Evolutionary conservation across 2,329 filamentous ascomycete genomes (phyloP).

Genomic region (Botrytis elliptica): DNA sequence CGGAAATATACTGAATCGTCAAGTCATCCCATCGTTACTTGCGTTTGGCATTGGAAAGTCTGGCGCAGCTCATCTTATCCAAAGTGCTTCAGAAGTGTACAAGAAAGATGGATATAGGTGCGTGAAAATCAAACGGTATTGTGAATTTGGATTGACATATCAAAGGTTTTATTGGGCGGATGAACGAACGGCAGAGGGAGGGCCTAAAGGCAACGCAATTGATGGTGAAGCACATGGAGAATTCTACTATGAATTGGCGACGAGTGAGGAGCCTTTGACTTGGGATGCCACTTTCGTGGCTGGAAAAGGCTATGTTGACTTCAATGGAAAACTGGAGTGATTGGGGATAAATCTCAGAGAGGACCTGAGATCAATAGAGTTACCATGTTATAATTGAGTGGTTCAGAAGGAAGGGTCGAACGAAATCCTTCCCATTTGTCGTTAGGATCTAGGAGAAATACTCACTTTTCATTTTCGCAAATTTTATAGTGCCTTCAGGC

Average conservation of each 20-base stretch:
- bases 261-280: constrained; percentile 42
- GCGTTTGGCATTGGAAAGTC: constrained; percentile 44
- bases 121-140: constrained; percentile 16
- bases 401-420: neutral
- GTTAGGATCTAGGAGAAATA: too few relatives aligned
- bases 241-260: constrained; percentile 44
- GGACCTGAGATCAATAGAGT: neutral
- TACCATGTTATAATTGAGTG: neutral
- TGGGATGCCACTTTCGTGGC: constrained; percentile 50
- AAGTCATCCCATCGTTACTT: constrained; percentile 38
- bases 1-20: constrained; percentile 44
- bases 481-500: neutral
- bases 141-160: neutral
- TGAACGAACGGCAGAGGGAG: constrained; percentile 46
- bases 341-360: neutral
- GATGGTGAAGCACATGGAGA: constrained; percentile 45
- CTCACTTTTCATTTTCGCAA: neutral
- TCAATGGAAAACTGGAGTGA: constrained; percentile 10
- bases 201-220: constrained; percentile 34
- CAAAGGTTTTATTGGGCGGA: constrained; percentile 52
- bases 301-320: constrained; percentile 32
- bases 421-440: neutral
- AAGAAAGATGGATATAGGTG: constrained; percentile 41
- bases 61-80: constrained; percentile 40
- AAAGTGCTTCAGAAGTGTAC: constrained; percentile 40